Percentiles rank a stretch among this genome's conserved stretches.
These are phyloP conservation scores for Pharus latifolius DNA, from an alignment of 176 grass and related monocot species.

Conservation along the genomic window DNA sequence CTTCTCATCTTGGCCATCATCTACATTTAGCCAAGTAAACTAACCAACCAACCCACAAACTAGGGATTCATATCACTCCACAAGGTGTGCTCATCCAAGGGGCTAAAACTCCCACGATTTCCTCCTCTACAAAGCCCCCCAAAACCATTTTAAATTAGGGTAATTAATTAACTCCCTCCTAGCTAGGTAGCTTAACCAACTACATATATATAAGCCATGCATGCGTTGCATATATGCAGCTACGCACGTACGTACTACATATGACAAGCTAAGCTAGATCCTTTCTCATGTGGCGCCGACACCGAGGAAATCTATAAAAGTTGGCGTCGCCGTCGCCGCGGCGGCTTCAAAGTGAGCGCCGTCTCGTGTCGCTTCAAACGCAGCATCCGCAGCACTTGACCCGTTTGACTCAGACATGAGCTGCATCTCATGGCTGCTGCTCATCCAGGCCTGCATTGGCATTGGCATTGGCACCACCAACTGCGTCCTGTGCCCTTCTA, in stretches of 20 bases:
- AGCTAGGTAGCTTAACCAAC: background rate
- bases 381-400: background rate
- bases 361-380: conserved; percentile 14
- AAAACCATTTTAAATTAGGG: too few relatives aligned
- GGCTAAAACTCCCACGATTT: too few relatives aligned
- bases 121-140: conserved; percentile 16
- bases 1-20: background rate
- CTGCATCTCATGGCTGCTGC: conserved; percentile 1
- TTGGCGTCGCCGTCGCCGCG: conserved; percentile 7
- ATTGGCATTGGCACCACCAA: too few relatives aligned
- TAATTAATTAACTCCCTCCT: background rate
- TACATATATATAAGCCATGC: background rate
- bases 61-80: too few relatives aligned
- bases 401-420: background rate
- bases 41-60: background rate
- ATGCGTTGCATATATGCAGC: too few relatives aligned
- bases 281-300: conserved; percentile 70
- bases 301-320: conserved; percentile 95
- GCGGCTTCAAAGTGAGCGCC: conserved; percentile 8
- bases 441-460: too few relatives aligned
- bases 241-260: too few relatives aligned
- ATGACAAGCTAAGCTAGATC: conserved; percentile 6
- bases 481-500: too few relatives aligned
- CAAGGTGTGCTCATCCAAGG: too few relatives aligned
- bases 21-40: background rate